A percentile compares a stretch with the other conserved stretches of the same genome.
These are phyloP conservation scores for Phytophthora pisi DNA, from an alignment of 352 stramenopile genomes.

Conservation along the genomic window DNA sequence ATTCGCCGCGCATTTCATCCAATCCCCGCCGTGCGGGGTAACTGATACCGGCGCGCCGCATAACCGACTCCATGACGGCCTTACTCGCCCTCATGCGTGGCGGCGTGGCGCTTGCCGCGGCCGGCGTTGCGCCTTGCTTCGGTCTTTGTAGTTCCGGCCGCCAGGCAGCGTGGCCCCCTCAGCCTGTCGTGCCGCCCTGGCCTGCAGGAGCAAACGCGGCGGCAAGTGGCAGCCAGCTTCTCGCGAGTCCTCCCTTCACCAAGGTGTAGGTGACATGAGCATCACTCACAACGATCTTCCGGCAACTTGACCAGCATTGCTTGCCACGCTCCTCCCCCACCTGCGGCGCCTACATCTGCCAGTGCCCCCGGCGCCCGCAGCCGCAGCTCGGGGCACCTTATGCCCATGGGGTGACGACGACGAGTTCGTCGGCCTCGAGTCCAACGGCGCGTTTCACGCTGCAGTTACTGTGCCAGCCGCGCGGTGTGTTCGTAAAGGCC, in stretches of 20 bases:
- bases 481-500: neutral
- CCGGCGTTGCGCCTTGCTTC: neutral
- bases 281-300: slow-evolving; percentile 4
- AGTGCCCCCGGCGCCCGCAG: neutral
- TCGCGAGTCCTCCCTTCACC: neutral
- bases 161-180: neutral
- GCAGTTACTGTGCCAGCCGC: neutral
- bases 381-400: neutral
- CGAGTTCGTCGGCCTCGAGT: neutral
- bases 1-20: slow-evolving; percentile 3
- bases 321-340: neutral
- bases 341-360: neutral
- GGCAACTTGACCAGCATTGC: neutral
- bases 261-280: slow-evolving; percentile 4
- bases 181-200: neutral
- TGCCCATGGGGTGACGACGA: neutral
- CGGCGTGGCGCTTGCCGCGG: neutral
- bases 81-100: neutral
- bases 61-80: slow-evolving; percentile 1
- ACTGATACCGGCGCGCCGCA: slow-evolving; percentile 10
- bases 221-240: neutral
- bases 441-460: neutral
- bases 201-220: neutral
- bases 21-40: slow-evolving; percentile 1
- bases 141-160: neutral